Conservation (phyloP, 2,329 filamentous ascomycete genomes). For the Cordyceps militaris region DNA sequence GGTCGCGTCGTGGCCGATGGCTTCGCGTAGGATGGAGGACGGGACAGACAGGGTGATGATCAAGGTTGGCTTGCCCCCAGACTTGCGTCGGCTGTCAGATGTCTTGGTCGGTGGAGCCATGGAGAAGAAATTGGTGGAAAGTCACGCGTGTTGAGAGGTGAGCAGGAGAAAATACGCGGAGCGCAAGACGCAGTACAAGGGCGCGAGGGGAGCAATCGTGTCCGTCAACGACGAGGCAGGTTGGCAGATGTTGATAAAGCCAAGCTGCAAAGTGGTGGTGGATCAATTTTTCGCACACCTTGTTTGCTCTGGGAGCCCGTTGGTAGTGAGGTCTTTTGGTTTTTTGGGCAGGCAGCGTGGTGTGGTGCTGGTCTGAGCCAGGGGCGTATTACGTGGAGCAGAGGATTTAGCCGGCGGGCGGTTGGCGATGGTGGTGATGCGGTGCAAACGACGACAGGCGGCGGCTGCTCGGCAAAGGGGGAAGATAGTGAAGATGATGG, state of each 20-base stretch:
- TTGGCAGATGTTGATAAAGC: not conserved
- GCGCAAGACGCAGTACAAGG: not conserved
- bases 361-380: not conserved
- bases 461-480: constrained; percentile 12
- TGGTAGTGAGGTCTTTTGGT: constrained; percentile 3
- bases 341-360: constrained; percentile 8
- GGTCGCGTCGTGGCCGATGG: constrained; percentile 34
- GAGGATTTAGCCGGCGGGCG: constrained; percentile 4
- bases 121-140: constrained; percentile 7
- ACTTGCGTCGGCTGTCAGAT: constrained; percentile 31
- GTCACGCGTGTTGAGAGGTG: not conserved
- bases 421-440: constrained; percentile 16
- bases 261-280: not conserved
- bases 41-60: constrained; percentile 48
- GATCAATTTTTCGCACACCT: constrained; percentile 1
- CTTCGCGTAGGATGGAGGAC: constrained; percentile 42
- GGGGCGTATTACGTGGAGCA: constrained; percentile 14
- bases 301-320: constrained; percentile 12
- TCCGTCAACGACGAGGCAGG: not conserved
- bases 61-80: constrained; percentile 28
- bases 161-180: not conserved
- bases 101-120: constrained; percentile 31
- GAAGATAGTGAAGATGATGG: not conserved
- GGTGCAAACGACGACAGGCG: constrained; percentile 13
- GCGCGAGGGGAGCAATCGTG: not conserved